A percentile compares a stretch with the other conserved stretches of the same genome.
phyloP scores from a whole-genome alignment of 768 basidiomycete species.

The Suillus placidus region DNA sequence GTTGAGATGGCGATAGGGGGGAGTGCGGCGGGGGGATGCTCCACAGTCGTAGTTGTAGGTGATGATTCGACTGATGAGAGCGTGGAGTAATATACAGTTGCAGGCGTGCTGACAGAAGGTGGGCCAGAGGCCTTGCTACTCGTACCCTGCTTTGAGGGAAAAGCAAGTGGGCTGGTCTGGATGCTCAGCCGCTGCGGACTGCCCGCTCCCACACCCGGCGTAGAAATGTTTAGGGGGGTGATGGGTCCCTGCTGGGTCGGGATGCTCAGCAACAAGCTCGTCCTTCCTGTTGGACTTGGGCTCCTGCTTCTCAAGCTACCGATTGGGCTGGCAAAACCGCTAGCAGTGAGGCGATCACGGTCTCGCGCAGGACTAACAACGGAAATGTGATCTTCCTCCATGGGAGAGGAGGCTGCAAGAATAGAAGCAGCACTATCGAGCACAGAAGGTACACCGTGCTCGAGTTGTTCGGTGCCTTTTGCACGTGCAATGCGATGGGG shows the following conservation, averaged over 20 bases:
- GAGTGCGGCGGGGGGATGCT: slow-evolving; percentile 30
- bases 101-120: slow-evolving; percentile 47
- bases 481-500: slow-evolving; percentile 77
- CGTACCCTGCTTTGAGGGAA: slow-evolving; percentile 7
- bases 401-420: slow-evolving; percentile 48
- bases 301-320: slow-evolving; percentile 64
- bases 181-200: slow-evolving; percentile 25
- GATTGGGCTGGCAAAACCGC: slow-evolving; percentile 69
- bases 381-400: slow-evolving; percentile 59
- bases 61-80: slow-evolving; percentile 41
- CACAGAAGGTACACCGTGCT: slow-evolving; percentile 82
- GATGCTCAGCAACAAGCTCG: slow-evolving; percentile 53
- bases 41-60: slow-evolving; percentile 39
- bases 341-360: slow-evolving; percentile 32
- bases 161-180: slow-evolving; percentile 24
- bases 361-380: slow-evolving; percentile 59
- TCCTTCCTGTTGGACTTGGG: slow-evolving; percentile 58
- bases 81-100: slow-evolving; percentile 51
- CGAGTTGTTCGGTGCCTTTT: slow-evolving; percentile 72
- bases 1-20: slow-evolving; percentile 18
- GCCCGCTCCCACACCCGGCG: slow-evolving; percentile 34
- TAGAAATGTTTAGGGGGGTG: slow-evolving; percentile 20
- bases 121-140: slow-evolving; percentile 19
- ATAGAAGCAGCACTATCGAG: slow-evolving; percentile 82
- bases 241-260: slow-evolving; percentile 34